Percentiles rank a stretch among this genome's conserved stretches.
Conservation (phyloP, 345 rosid species). For the Salix caprea region DNA sequence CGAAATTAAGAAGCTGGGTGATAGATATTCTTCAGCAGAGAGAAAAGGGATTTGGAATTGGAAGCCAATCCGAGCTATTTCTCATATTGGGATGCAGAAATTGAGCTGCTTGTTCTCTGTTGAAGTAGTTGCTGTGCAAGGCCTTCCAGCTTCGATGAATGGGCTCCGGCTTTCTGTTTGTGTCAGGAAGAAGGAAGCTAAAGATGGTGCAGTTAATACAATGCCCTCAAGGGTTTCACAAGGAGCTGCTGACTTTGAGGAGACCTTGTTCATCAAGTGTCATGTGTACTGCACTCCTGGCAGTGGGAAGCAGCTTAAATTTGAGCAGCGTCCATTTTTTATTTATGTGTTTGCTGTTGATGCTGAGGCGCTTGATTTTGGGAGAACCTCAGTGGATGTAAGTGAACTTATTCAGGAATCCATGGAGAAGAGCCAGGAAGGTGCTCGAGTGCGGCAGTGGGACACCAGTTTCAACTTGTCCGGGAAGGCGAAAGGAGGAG, state of each 20-base stretch:
- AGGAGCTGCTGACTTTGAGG: slow-evolving; percentile 89
- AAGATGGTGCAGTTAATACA: slow-evolving; percentile 79
- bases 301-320: slow-evolving; percentile 52
- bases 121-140: slow-evolving; percentile 77
- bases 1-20: slow-evolving; percentile 31
- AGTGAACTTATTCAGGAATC: slow-evolving; percentile 71
- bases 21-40: slow-evolving; percentile 31
- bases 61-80: slow-evolving; percentile 83
- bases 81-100: slow-evolving; percentile 83
- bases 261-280: slow-evolving; percentile 73
- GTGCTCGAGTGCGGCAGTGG: slow-evolving; percentile 87
- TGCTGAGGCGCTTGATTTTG: slow-evolving; percentile 82
- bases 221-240: slow-evolving; percentile 91
- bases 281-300: slow-evolving; percentile 66
- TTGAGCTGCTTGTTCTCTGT: slow-evolving; percentile 82
- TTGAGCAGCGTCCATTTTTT: slow-evolving; percentile 77
- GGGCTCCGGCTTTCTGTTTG: slow-evolving; percentile 88
- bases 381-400: slow-evolving; percentile 61
- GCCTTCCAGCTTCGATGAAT: slow-evolving; percentile 85
- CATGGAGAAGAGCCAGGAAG: slow-evolving; percentile 65
- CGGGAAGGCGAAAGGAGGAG: slow-evolving; percentile 95
- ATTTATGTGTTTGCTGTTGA: slow-evolving; percentile 69
- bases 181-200: slow-evolving; percentile 76
- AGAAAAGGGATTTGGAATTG: slow-evolving; percentile 86
- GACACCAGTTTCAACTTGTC: slow-evolving; percentile 61